A percentile compares a stretch with the other conserved stretches of the same genome.
phyloP scores from a whole-genome alignment of 1,284 basidiomycete species.

The Termitomyces sp. region DNA sequence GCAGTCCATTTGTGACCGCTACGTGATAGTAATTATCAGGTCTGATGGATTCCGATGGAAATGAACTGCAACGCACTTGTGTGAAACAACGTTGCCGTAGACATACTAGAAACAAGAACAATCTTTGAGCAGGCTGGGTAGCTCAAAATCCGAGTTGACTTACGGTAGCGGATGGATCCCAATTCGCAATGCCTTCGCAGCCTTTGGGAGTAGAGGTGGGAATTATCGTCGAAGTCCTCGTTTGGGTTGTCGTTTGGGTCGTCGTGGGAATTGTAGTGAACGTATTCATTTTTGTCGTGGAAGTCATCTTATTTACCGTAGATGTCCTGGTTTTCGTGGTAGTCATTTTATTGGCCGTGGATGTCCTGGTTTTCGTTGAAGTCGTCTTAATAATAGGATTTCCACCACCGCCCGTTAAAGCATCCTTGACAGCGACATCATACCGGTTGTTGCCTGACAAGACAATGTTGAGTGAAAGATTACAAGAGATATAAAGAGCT shows the following conservation, averaged over 20 bases:
- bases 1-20: constrained; percentile 15
- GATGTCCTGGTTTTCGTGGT: neutral
- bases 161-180: constrained; percentile 40
- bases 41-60: neutral
- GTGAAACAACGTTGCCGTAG: constrained; percentile 39
- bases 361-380: neutral
- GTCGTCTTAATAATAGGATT: neutral
- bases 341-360: neutral
- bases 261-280: constrained; percentile 6
- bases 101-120: constrained; percentile 33
- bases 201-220: constrained; percentile 22
- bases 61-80: constrained; percentile 24
- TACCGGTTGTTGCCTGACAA: constrained; percentile 46
- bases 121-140: neutral
- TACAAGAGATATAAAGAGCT: constrained; percentile 4
- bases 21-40: neutral
- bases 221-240: neutral
- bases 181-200: constrained; percentile 45
- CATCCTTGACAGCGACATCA: constrained; percentile 48
- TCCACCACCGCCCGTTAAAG: constrained; percentile 12
- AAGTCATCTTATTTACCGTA: neutral
- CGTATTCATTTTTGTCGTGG: constrained; percentile 9
- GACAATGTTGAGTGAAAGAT: neutral
- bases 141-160: constrained; percentile 17
- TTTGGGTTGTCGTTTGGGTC: neutral